These are phyloP conservation scores for Nissolia schottii DNA, from an alignment of 306 rosid genomes.

Conservation along the genomic window DNA sequence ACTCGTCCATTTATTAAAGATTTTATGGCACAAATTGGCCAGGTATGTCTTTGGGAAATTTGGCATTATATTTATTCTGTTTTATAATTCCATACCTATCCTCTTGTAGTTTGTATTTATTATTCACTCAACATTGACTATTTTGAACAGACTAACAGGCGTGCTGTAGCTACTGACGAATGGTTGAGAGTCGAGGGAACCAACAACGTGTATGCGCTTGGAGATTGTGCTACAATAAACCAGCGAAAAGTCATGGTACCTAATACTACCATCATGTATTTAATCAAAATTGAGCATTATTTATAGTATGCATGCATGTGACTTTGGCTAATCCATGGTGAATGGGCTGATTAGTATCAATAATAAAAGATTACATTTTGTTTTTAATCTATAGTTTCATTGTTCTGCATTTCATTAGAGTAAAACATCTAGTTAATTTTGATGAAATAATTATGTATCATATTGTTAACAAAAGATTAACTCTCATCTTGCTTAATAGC, in stretches of 20 bases:
- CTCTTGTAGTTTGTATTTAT: not conserved
- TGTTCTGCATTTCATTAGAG: not conserved
- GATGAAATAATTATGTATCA: not conserved
- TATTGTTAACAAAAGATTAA: not conserved
- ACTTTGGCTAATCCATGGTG: conserved; percentile 6
- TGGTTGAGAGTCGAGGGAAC: conserved; percentile 96
- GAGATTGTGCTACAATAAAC: conserved; percentile 95
- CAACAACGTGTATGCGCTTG: conserved; percentile 76
- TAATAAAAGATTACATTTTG: not conserved
- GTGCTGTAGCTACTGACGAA: conserved; percentile 91
- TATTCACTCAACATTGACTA: conserved; percentile 9
- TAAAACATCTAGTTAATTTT: not conserved
- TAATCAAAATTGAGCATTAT: not conserved
- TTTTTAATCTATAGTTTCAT: not conserved
- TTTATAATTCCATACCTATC: not conserved
- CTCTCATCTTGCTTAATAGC: not conserved
- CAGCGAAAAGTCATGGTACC: conserved; percentile 94
- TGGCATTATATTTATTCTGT: not conserved
- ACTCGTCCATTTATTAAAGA: conserved; percentile 82
- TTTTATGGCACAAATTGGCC: conserved; percentile 89
- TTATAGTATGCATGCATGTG: not conserved
- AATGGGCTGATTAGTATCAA: not conserved
- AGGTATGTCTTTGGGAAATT: conserved; percentile 51
- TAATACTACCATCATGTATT: conserved; percentile 13
- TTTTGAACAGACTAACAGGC: conserved; percentile 66